A percentile compares a stretch with the other conserved stretches of the same genome.
Conservation (phyloP, 441 rosid genomes). For the Populus hybrid region DNA sequence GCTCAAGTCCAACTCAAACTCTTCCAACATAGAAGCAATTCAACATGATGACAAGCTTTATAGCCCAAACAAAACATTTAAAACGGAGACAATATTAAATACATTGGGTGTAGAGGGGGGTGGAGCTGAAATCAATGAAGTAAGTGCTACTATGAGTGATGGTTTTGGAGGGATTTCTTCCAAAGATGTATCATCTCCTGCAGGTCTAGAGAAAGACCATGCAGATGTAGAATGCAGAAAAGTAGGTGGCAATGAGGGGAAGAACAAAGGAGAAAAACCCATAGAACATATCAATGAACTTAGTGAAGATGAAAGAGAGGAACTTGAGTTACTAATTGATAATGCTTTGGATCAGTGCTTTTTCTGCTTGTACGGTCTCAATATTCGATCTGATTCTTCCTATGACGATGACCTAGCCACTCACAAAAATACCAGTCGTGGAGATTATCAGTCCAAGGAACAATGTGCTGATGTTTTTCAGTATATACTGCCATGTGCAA, state of each 20-base stretch:
- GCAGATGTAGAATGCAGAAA: slow-evolving; percentile 24
- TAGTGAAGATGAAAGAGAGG: slow-evolving; percentile 82
- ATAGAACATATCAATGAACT: slow-evolving; percentile 46
- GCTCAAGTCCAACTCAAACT: slow-evolving; percentile 65
- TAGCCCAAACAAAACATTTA: slow-evolving; percentile 34
- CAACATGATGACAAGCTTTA: slow-evolving; percentile 35
- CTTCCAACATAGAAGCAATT: slow-evolving; percentile 44
- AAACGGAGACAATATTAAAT: slow-evolving; percentile 38
- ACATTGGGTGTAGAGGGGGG: slow-evolving; percentile 40
- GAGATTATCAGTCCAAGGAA: slow-evolving; percentile 98
- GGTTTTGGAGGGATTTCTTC: slow-evolving; percentile 35
- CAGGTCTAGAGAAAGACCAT: slow-evolving; percentile 27
- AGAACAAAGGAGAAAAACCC: slow-evolving; percentile 38
- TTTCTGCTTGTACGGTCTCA: slow-evolving; percentile 97
- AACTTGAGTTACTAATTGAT: slow-evolving; percentile 82
- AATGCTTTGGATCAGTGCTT: slow-evolving; percentile 97
- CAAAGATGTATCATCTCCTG: slow-evolving; percentile 21
- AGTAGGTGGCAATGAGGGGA: slow-evolving; percentile 21
- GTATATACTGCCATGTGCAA: slow-evolving; percentile 91
- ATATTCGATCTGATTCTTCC: slow-evolving; percentile 91
- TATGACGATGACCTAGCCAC: slow-evolving; percentile 90
- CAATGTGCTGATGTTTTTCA: slow-evolving; percentile 99
- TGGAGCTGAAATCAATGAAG: slow-evolving; percentile 37
- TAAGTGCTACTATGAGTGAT: slow-evolving; percentile 36
- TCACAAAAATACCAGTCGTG: slow-evolving; percentile 94